A percentile compares a stretch with the other conserved stretches of the same genome.
Conservation (phyloP, 345 rosid species). For the Salix suchowensis region DNA sequence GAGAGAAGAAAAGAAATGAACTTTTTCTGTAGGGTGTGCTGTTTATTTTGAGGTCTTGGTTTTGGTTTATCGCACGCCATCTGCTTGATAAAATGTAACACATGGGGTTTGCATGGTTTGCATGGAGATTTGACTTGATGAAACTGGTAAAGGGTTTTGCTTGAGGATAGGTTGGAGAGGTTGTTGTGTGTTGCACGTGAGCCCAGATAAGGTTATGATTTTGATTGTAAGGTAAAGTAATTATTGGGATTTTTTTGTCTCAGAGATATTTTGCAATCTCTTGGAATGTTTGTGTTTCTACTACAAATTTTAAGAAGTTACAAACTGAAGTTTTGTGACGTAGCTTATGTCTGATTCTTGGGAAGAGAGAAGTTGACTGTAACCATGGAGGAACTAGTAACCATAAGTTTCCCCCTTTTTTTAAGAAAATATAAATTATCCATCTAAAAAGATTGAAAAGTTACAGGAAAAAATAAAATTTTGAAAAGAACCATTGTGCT, state of each 20-base stretch:
- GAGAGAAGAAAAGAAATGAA: not conserved
- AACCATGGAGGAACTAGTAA: not conserved
- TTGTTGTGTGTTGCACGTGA: not conserved
- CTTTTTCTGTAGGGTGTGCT: not conserved
- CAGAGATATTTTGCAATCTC: not conserved
- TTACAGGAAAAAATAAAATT: not conserved
- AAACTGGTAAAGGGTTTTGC: not conserved
- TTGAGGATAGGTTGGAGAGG: not conserved
- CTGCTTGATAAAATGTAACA: not conserved
- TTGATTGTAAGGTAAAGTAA: no score
- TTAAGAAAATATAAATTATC: not conserved
- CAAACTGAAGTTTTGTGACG: not conserved
- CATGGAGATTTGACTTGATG: not conserved
- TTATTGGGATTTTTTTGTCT: not conserved
- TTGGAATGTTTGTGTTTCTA: not conserved
- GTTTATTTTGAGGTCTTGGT: not conserved
- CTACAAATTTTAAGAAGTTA: not conserved
- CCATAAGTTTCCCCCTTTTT: not conserved
- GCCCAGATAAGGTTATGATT: not conserved
- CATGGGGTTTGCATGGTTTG: not conserved
- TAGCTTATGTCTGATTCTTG: not conserved
- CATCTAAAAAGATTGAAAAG: not conserved
- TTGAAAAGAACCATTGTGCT: not conserved
- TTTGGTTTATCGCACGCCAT: not conserved
- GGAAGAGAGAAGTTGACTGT: not conserved